Percentiles rank a stretch among this genome's conserved stretches.
Conservation (phyloP, 2,329 filamentous ascomycete genomes). For the Bisporella sp. region DNA sequence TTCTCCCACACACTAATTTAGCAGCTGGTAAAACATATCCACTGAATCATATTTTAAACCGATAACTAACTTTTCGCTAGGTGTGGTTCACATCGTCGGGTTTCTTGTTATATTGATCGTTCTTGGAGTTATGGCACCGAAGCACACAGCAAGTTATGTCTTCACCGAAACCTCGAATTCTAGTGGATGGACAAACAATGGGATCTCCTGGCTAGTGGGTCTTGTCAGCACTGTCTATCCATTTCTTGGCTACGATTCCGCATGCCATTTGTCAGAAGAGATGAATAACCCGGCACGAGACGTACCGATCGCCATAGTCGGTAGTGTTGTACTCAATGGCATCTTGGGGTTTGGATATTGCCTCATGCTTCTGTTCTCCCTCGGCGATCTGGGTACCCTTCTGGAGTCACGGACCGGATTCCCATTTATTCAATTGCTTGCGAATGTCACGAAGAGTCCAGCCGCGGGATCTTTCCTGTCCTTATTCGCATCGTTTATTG, state of each 20-base stretch:
- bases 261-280: constrained; percentile 39
- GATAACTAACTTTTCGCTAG: constrained; percentile 1
- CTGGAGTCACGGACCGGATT: constrained; percentile 36
- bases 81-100: constrained; percentile 26
- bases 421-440: constrained; percentile 38
- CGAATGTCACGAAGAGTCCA: constrained; percentile 29
- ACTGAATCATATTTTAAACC: not conserved
- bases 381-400: constrained; percentile 32
- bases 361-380: constrained; percentile 37
- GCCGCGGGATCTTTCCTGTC: too few relatives aligned
- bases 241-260: constrained; percentile 37
- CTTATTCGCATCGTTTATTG: constrained; percentile 30
- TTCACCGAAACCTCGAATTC: constrained; percentile 39
- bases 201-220: constrained; percentile 40
- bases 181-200: constrained; percentile 37
- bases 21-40: constrained; percentile 22
- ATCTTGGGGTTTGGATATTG: constrained; percentile 37
- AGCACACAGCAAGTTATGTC: constrained; percentile 36
- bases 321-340: constrained; percentile 37
- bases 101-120: constrained; percentile 34
- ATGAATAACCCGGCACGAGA: constrained; percentile 36
- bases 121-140: constrained; percentile 34
- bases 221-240: constrained; percentile 34
- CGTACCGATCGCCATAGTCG: constrained; percentile 36
- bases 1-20: constrained; percentile 32